These are phyloP conservation scores for Pyricularia sp. DNA, from an alignment of 2,329 filamentous ascomycete species.

Conservation along the genomic window DNA sequence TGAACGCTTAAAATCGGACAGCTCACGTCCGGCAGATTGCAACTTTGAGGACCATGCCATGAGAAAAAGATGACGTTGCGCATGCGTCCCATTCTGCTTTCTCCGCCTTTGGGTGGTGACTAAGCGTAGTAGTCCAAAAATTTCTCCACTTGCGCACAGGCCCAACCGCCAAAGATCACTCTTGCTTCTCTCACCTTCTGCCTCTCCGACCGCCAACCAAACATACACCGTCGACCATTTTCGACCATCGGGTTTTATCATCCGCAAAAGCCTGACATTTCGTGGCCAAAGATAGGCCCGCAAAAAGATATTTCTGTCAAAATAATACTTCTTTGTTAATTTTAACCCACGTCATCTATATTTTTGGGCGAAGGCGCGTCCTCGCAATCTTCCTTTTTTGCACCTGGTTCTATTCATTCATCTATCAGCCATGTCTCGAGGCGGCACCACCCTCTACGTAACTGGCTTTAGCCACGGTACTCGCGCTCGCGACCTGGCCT, in stretches of 20 bases:
- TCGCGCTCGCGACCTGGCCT: conserved; percentile 96
- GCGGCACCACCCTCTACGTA: conserved; percentile 92
- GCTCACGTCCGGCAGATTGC: too few species aligned
- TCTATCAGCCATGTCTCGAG: conserved; percentile 66
- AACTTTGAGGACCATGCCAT: not conserved
- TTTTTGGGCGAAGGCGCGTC: not conserved
- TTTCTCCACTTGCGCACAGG: not conserved
- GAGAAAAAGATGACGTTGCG: not conserved
- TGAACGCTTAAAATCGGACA: not conserved
- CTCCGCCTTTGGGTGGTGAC: not conserved
- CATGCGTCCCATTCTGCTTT: not conserved
- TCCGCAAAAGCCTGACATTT: not conserved
- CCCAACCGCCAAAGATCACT: not conserved
- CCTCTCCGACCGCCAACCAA: not conserved
- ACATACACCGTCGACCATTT: not conserved
- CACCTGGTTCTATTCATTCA: conserved; percentile 1
- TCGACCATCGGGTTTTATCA: not conserved
- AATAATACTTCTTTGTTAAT: not conserved
- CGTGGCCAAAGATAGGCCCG: not conserved
- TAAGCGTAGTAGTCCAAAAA: not conserved
- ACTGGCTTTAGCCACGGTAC: conserved; percentile 98
- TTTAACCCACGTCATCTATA: not conserved
- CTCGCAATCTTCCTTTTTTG: not conserved
- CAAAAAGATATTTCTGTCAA: not conserved
- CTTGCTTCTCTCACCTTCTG: conserved; percentile 4